A percentile compares a stretch with the other conserved stretches of the same genome.
Evolutionary conservation across 225 moss, liverwort and hornwort genomes (phyloP).

Genomic region (Ulota crispa): DNA sequence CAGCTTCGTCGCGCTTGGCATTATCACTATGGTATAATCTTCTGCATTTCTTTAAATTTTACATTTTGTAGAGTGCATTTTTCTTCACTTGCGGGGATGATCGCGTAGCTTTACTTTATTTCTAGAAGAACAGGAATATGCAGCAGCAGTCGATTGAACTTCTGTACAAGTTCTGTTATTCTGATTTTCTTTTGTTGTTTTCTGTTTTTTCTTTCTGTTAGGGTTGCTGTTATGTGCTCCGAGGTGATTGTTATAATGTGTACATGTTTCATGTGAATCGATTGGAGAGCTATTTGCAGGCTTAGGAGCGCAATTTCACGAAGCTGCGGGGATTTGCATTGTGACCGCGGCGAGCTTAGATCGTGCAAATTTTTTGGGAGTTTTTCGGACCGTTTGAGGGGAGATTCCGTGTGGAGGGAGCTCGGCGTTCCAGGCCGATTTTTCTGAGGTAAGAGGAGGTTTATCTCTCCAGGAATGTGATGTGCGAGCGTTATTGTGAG

Average conservation of each 20-base stretch:
- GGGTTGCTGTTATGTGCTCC: neutral
- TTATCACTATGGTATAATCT: neutral
- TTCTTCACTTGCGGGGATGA: neutral
- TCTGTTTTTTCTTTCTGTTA: neutral
- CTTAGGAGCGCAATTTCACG: neutral
- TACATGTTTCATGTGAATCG: neutral
- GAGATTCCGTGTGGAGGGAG: slow-evolving; percentile 21
- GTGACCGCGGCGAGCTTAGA: slow-evolving; percentile 2
- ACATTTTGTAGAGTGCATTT: neutral
- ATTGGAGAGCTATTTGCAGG: neutral
- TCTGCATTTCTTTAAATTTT: neutral
- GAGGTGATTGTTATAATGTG: neutral
- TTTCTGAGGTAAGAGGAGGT: slow-evolving; percentile 7
- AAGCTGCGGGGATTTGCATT: neutral
- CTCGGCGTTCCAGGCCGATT: neutral
- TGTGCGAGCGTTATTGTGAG: neutral
- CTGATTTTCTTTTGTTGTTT: too few relatives aligned
- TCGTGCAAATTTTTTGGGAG: slow-evolving; percentile 1
- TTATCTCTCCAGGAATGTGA: slow-evolving; percentile 1
- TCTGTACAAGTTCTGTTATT: neutral
- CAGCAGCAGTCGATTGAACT: neutral
- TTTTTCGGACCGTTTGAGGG: neutral
- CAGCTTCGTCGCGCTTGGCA: neutral
- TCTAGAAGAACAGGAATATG: too few relatives aligned
- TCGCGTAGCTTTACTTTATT: neutral